phyloP scores from a whole-genome alignment of 768 basidiomycete genomes.

The Auriscalpium vulgare region DNA sequence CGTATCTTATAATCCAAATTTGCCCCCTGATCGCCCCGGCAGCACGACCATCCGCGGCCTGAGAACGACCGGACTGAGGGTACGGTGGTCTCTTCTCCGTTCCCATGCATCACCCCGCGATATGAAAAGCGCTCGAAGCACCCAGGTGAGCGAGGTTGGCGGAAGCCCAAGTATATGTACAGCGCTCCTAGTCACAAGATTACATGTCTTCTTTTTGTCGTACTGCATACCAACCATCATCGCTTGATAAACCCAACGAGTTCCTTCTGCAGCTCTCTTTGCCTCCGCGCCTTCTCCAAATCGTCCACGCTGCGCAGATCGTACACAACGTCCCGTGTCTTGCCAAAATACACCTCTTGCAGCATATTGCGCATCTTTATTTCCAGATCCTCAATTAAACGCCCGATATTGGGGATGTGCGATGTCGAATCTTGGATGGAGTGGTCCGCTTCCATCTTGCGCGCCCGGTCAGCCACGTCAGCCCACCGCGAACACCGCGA shows the following conservation, averaged over 20 bases:
- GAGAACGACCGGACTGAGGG: too few species aligned
- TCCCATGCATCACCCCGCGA: too few species aligned
- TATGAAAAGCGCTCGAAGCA: too few species aligned
- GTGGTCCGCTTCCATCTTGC: conserved; percentile 79
- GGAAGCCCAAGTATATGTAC: too few species aligned
- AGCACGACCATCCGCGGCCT: too few species aligned
- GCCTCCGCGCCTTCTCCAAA: conserved; percentile 70
- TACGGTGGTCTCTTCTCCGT: too few species aligned
- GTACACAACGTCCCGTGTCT: conserved; percentile 91
- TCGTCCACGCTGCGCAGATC: conserved; percentile 86
- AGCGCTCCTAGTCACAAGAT: too few species aligned
- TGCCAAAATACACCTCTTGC: conserved; percentile 93
- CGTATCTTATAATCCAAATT: too few species aligned
- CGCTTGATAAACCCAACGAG: conserved; percentile 76
- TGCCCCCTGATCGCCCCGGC: too few species aligned
- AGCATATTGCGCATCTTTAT: conserved; percentile 96
- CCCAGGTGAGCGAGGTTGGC: too few species aligned
- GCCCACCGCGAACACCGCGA: not conserved
- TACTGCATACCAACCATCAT: not conserved
- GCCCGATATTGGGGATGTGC: conserved; percentile 91
- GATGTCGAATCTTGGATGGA: conserved; percentile 71
- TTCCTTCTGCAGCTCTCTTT: conserved; percentile 86
- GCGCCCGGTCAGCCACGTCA: not conserved
- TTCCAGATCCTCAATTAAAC: conserved; percentile 98
- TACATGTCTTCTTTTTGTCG: too few species aligned